Evolutionary conservation across 225 moss, liverwort and hornwort genomes (phyloP).

Genomic region (Antitrichia curtipendula): DNA sequence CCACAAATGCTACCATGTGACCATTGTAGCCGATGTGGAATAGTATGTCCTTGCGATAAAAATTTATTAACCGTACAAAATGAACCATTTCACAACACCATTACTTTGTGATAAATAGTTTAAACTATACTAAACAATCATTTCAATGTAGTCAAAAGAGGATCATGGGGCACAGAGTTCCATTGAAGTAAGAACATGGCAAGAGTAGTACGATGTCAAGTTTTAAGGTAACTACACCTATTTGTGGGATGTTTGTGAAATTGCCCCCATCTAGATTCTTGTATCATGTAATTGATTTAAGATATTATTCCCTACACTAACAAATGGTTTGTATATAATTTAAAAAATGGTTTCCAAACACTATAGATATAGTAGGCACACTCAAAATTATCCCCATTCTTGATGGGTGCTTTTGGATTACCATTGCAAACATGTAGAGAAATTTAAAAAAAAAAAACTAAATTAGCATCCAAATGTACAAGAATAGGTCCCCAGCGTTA

Average conservation of each 20-base stretch:
- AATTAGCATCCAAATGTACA: background rate
- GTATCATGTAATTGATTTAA: background rate
- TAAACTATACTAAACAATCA: accelerated
- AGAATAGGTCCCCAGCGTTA: background rate
- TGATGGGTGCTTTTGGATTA: no score
- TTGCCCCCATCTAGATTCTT: no score
- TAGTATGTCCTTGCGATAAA: no score
- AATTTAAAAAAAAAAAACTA: background rate
- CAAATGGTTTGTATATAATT: background rate
- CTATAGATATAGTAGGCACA: background rate
- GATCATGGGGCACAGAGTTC: accelerated
- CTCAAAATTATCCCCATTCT: background rate
- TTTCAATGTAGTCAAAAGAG: background rate
- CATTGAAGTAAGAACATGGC: background rate
- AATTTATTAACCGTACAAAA: no score
- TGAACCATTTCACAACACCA: no score
- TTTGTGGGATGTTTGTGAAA: background rate
- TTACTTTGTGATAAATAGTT: background rate
- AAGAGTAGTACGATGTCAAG: background rate
- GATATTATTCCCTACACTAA: background rate
- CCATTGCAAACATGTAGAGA: accelerated
- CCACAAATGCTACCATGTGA: background rate
- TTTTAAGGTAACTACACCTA: background rate
- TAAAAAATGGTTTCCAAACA: background rate
- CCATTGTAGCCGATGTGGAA: no score